Evolutionary conservation across 352 stramenopile genomes (phyloP).

Genomic region (Phytophthora uliginosa): DNA sequence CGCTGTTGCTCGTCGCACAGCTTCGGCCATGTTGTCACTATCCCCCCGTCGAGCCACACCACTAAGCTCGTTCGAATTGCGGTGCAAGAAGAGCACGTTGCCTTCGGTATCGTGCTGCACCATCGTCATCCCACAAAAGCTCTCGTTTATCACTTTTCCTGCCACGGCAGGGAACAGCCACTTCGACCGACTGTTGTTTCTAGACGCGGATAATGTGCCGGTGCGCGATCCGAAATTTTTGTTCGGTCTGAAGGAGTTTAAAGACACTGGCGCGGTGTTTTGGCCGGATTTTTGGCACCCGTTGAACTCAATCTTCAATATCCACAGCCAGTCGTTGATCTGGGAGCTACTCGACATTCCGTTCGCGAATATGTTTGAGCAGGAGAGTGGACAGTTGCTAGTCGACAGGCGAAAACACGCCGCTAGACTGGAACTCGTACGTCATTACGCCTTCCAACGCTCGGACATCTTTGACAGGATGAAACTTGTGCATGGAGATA

Average conservation of each 20-base stretch:
- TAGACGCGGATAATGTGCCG: slow-evolving; percentile 65
- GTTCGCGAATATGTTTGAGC: slow-evolving; percentile 70
- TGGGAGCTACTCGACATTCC: slow-evolving; percentile 55
- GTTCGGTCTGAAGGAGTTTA: slow-evolving; percentile 47
- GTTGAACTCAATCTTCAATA: slow-evolving; percentile 64
- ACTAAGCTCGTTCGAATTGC: slow-evolving; percentile 52
- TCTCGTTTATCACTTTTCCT: slow-evolving; percentile 39
- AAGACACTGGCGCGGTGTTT: slow-evolving; percentile 57
- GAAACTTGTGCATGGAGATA: slow-evolving; percentile 58
- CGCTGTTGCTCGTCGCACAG: slow-evolving; percentile 17
- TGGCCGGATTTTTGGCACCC: slow-evolving; percentile 79
- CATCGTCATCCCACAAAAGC: slow-evolving; percentile 64
- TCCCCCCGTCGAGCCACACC: background rate
- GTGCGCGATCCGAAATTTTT: slow-evolving; percentile 55
- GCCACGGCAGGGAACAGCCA: slow-evolving; percentile 49
- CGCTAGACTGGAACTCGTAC: slow-evolving; percentile 36
- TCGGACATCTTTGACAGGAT: slow-evolving; percentile 36
- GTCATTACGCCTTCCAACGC: slow-evolving; percentile 46
- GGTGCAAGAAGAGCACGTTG: slow-evolving; percentile 57
- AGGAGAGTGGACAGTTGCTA: slow-evolving; percentile 67
- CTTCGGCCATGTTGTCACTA: slow-evolving; percentile 18
- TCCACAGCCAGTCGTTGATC: slow-evolving; percentile 55
- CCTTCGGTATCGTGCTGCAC: slow-evolving; percentile 46
- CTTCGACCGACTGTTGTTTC: slow-evolving; percentile 52
- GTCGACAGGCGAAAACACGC: slow-evolving; percentile 43